Evolutionary conservation across 129 eudicot species (phyloP), one percentile per base, ranked within the genome.

Genomic region (Oenanthe sinensis): DNA sequence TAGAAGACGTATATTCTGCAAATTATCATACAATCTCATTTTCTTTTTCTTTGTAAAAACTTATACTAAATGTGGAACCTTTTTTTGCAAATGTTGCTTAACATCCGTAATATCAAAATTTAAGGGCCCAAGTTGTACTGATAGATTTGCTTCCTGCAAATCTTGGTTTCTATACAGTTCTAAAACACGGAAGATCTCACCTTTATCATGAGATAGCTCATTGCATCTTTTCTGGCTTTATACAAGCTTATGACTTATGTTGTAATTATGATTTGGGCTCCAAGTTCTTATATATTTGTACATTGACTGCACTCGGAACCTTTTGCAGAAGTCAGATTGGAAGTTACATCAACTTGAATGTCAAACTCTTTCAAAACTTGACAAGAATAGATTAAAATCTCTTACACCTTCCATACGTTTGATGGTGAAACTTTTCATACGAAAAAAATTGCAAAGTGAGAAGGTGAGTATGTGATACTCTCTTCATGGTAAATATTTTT

Each of bases 381-480:
- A 89, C 75, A 87, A 86, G 86, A 85, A 77, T 46, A 89, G 95
- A 82, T 43, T 88, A 81, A 89, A 85, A 80, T 84, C 87, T 19
- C 92, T 96, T 68, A 96, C 97, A 16, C 97, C 97, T 72, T 84
- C 97, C 58, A 83, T 96, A 36, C 92, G 97, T 33, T 84, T 96
- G 86, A 89, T 96, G 91, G 95, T 90, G 79, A 96, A 86, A 73
- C 95, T 96, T 75, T 92, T 82, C 74, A 68, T 96, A 28, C 74
- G 84, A 71, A 85, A 86, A 74, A 92, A 92, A 76, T 77, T 92
- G 86, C 95, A 96, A 81, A 68, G 67, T 63, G 87, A 96, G 82
- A 92, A 87, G 97, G 99, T 92, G 62, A 83, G 48, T 37, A 36
- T 75, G 47, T 20, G 40, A 33, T 49, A 30, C 36, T 48, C 68